Evolutionary conservation across 441 rosid species (phyloP), one percentile per base, ranked within the genome.

Genomic region (Macaranga tanarius): DNA sequence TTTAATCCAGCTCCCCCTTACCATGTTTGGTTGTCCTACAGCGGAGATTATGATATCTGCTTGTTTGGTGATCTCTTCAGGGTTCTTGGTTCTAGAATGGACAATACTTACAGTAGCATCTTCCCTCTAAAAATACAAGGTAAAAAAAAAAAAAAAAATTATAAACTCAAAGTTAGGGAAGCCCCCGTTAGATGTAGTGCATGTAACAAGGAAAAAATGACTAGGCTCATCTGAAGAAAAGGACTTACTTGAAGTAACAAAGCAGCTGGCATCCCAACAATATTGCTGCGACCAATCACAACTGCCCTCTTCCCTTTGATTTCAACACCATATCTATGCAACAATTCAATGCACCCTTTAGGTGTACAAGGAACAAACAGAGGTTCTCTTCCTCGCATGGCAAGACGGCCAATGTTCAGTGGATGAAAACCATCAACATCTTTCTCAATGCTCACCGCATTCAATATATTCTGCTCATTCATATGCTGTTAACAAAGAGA

Each of bases 341-440:
- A 79, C 78, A 92, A 79, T 82, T 93, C 97, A 15, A 90, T 87
- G 87, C 98, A 92, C 72, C 92, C 98, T 83, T 92, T 92, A 11
- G 98, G 98, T 0, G 98, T 93, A 73, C 97, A 93, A 0, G 97
- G 96, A 71, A 89, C 85, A 57, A 93, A 93, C 61, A 87, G 70
- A 5, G 96, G 95, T 50, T 92, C 97, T 79, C 97, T 86, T 71
- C 90, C 97, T 45, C 93, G 81, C 96, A 92, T 92, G 0, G 97
- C 95, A 71, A 93, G 95, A 22, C 86, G 81, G 48, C 98, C 97
- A 25, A 89, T 90, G 79, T 92, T 93, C 57, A 89, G 67, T 0
- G 98, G 97, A 82, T 90, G 92, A 85, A 93, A 93, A 44, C 96
- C 97, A 40, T 92, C 98, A 20, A 92, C 97, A 70, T 93, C 98